phyloP scores from a whole-genome alignment of 257 asterid genomes.

The Solanum virginianum region DNA sequence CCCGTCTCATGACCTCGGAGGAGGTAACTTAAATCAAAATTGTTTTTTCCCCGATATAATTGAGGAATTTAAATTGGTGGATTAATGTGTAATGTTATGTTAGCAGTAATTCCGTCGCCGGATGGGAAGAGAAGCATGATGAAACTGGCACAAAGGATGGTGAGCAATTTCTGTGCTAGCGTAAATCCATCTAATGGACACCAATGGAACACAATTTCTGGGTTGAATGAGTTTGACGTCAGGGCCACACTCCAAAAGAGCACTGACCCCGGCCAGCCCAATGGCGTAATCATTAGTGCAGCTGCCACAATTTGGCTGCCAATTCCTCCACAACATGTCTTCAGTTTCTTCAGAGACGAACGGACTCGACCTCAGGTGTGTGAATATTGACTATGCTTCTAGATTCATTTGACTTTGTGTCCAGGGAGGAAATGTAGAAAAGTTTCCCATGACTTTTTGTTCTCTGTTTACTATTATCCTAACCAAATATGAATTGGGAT shows the following conservation, averaged over 20 bases:
- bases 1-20: conserved; percentile 62
- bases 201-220: conserved; percentile 64
- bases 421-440: neutral
- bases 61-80: neutral
- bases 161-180: conserved; percentile 68
- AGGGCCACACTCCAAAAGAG: conserved; percentile 62
- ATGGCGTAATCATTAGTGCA: conserved; percentile 76
- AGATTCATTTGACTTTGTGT: neutral
- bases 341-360: conserved; percentile 68
- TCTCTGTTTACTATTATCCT: neutral
- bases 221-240: conserved; percentile 62
- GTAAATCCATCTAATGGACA: conserved; percentile 62
- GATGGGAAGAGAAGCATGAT: conserved; percentile 92
- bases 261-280: conserved; percentile 78
- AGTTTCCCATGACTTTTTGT: neutral
- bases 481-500: neutral
- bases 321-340: conserved; percentile 49
- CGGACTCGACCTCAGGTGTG: conserved; percentile 70
- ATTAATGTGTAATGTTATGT: neutral
- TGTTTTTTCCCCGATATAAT: neutral
- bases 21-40: conserved; percentile 28
- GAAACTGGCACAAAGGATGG: conserved; percentile 91
- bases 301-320: conserved; percentile 96
- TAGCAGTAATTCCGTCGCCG: conserved; percentile 51
- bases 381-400: neutral